phyloP scores from a whole-genome alignment of 1,284 basidiomycete genomes.

The Ceratobasidium sp. region DNA sequence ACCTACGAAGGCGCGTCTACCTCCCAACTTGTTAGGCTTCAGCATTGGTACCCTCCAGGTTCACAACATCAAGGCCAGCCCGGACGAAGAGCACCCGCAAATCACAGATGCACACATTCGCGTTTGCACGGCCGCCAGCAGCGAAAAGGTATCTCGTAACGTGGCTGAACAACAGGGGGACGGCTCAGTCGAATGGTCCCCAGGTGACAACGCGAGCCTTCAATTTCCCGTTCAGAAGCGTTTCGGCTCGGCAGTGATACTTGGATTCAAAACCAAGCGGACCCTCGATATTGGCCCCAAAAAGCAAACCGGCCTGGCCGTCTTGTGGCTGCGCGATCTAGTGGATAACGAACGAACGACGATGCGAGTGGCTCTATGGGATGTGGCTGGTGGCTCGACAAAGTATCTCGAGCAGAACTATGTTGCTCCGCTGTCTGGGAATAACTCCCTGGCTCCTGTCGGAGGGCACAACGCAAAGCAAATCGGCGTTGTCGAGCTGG shows the following conservation, averaged over 20 bases:
- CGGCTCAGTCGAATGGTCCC: conserved; percentile 41
- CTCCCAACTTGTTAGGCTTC: conserved; percentile 44
- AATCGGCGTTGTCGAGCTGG: conserved; percentile 26
- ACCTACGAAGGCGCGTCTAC: conserved; percentile 34
- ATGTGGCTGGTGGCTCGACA: neutral
- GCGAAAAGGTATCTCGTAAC: conserved; percentile 22
- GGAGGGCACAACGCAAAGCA: conserved; percentile 14
- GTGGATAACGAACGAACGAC: conserved; percentile 33
- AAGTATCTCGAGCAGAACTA: conserved; percentile 39
- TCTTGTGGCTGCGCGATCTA: conserved; percentile 45
- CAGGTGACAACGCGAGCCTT: neutral
- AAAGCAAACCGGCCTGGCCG: conserved; percentile 27
- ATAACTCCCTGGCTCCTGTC: neutral
- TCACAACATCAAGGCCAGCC: conserved; percentile 33
- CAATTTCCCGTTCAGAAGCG: conserved; percentile 45
- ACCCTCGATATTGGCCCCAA: conserved; percentile 15
- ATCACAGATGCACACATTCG: conserved; percentile 38
- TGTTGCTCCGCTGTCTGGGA: conserved; percentile 7
- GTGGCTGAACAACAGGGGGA: conserved; percentile 28
- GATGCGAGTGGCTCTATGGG: conserved; percentile 11
- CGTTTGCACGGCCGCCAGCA: conserved; percentile 1
- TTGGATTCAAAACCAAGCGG: conserved; percentile 35
- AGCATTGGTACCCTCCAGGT: conserved; percentile 40
- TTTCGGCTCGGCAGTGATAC: conserved; percentile 36
- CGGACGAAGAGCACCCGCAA: conserved; percentile 22